phyloP scores from a whole-genome alignment of 106 monocot genomes.

The Dendrobium catenatum region DNA sequence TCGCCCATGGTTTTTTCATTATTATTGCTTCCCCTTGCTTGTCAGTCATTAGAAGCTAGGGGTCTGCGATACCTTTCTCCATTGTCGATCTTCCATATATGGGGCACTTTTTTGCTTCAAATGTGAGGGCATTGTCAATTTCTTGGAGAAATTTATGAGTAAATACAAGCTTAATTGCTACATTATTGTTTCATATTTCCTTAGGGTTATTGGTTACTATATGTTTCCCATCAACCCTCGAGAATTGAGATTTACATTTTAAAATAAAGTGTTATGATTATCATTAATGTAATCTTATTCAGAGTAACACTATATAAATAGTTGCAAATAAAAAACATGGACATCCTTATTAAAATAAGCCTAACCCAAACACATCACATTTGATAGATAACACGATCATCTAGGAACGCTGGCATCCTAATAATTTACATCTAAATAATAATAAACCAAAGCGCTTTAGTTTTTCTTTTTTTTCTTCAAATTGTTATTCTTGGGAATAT shows the following conservation, averaged over 20 bases:
- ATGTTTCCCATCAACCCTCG: neutral
- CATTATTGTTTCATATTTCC: neutral
- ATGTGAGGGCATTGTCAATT: neutral
- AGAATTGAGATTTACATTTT: neutral
- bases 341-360: neutral
- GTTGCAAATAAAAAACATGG: neutral
- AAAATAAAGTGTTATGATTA: neutral
- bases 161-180: neutral
- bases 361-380: neutral
- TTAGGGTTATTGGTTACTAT: neutral
- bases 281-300: neutral
- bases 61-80: neutral
- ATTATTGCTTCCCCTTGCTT: neutral
- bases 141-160: neutral
- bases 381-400: neutral
- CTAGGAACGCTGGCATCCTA: neutral
- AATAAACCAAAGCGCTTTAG: neutral
- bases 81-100: neutral
- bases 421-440: neutral
- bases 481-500: neutral
- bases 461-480: neutral
- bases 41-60: neutral
- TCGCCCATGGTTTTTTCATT: too few relatives aligned
- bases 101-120: neutral
- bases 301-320: neutral